Evolutionary conservation across 495 filamentous ascomycete species (phyloP), one percentile per base, ranked within the genome.

Genomic region (Oleoguttula mirabilis): DNA sequence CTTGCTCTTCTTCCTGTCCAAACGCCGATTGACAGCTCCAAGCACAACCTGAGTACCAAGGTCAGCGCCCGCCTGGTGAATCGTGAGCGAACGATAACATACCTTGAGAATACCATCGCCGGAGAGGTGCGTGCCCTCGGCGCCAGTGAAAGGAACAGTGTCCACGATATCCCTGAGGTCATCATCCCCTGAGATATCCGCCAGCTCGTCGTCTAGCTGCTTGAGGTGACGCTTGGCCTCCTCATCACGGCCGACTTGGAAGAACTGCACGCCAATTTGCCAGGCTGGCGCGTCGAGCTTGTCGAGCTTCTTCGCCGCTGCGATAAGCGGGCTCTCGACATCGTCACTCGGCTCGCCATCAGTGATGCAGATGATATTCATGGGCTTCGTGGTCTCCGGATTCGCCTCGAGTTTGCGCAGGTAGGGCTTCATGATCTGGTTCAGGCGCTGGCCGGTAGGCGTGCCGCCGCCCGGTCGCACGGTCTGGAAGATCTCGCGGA

Each of bases 181-280:
- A 21, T 67, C 64, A 35, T 67, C 58, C 10, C 61, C 54, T 39
- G 66, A 60, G 22, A 64, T 54, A 40, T 66, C 67, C 7, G 62
- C 69, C 22, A 96, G 60, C 14, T 71, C 72, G 63, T 96, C 84
- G 56, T 98, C 90, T 30, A 98, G 65, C 32, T 79, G 73, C 63
- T 74, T 59, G 42, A 94, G 62, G 48, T 79, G 77, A 58, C 66
- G 56, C 24, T 64, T 64, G 0, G 87, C 90, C 0, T 51, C 63
- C 4, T 59, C 49, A 53, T 94, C 86, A 22, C 75, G 69, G 35
- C 90, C 90, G 40, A 96, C 81, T 65, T 98, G 90, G 65, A 98
- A 90, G 64, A 98, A 95, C 62, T 98, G 90, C 43, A 98, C 78
- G 10, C 92, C 90, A 10, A 95, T 67, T 64, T 98, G 90, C 70